Evolutionary conservation across 1,284 basidiomycete genomes (phyloP).

Genomic region (Erythrobasidium hasegawianum): DNA sequence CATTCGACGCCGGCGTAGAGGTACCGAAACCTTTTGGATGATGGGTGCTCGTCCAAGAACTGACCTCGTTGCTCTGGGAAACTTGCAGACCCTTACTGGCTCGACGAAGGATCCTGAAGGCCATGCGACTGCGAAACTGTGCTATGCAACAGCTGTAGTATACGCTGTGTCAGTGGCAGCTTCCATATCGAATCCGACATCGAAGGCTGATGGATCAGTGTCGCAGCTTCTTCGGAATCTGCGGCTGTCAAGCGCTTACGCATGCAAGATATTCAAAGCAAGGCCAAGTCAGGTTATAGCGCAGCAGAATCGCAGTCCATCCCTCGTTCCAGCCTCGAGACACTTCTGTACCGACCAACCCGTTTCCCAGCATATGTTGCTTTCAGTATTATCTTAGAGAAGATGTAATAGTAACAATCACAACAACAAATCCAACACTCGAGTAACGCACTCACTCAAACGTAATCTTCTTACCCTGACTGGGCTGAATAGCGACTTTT

Average conservation of each 20-base stretch:
- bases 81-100: slow-evolving; percentile 22
- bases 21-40: slow-evolving; percentile 42
- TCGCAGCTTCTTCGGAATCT: slow-evolving; percentile 34
- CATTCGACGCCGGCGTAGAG: slow-evolving; percentile 40
- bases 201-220: neutral
- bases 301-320: neutral
- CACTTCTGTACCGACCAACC: neutral
- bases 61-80: neutral
- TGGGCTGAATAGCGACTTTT: slow-evolving; percentile 74
- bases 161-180: slow-evolving; percentile 34
- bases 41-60: neutral
- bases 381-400: too few species aligned
- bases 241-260: slow-evolving; percentile 27
- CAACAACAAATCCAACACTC: neutral
- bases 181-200: too few species aligned
- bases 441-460: slow-evolving; percentile 54
- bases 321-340: neutral
- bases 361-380: slow-evolving; percentile 1
- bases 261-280: slow-evolving; percentile 29
- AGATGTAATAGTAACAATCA: neutral
- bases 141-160: slow-evolving; percentile 27
- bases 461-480: slow-evolving; percentile 74
- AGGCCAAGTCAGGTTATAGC: slow-evolving; percentile 29
- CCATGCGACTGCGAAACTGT: slow-evolving; percentile 22
- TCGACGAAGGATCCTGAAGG: slow-evolving; percentile 26